Conservation (phyloP, 2,329 filamentous ascomycete species). For the Pleoardoris graminearum region DNA sequence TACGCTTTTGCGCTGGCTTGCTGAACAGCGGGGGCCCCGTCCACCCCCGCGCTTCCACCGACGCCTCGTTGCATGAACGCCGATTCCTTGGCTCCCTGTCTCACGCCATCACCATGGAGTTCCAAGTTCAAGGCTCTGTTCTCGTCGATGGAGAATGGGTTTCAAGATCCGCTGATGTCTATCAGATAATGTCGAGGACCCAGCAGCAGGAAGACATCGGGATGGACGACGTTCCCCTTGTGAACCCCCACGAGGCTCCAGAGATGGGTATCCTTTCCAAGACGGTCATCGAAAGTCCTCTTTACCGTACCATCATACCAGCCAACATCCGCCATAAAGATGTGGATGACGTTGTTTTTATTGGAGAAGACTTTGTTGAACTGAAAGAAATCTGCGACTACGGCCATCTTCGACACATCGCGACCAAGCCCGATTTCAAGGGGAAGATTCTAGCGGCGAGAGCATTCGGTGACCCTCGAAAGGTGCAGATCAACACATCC, state of each 20-base stretch:
- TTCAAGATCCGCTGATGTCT: conserved; percentile 43
- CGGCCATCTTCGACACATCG: conserved; percentile 73
- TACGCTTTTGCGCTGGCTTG: neutral
- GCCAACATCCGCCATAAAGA: conserved; percentile 71
- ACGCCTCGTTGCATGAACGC: neutral
- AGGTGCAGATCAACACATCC: conserved; percentile 17
- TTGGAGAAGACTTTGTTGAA: conserved; percentile 81
- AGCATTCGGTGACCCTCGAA: conserved; percentile 63
- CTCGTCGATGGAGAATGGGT: conserved; percentile 42
- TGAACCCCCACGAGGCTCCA: conserved; percentile 50
- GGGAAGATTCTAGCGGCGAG: conserved; percentile 77
- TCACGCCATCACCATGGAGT: conserved; percentile 24
- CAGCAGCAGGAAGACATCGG: conserved; percentile 29
- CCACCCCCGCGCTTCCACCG: neutral
- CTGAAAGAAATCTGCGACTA: conserved; percentile 73
- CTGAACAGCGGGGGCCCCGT: neutral
- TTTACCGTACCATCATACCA: conserved; percentile 76
- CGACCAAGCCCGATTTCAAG: conserved; percentile 77
- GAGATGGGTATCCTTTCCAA: conserved; percentile 74
- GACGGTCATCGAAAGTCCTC: conserved; percentile 76
- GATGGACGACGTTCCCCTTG: conserved; percentile 27
- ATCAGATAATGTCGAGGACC: conserved; percentile 47
- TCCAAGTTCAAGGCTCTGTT: conserved; percentile 32
- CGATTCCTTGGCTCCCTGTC: neutral
- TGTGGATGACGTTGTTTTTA: conserved; percentile 81